Evolutionary conservation across 1,284 basidiomycete species (phyloP).

Genomic region (Marasmius oreades): DNA sequence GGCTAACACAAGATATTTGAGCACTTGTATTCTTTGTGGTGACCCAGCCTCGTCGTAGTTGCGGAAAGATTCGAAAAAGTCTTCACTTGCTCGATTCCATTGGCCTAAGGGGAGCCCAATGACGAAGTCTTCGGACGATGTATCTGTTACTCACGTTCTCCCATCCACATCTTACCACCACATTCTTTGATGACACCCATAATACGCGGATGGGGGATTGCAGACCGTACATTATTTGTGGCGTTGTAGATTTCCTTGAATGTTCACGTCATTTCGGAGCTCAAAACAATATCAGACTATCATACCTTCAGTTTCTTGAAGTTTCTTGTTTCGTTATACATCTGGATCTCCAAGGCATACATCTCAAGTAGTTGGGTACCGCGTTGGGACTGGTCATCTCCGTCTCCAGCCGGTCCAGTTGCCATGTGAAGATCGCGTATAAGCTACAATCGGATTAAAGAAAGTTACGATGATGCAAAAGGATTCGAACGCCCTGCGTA

Average conservation of each 20-base stretch:
- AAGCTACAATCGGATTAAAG: conserved; percentile 39
- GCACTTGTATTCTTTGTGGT: conserved; percentile 93
- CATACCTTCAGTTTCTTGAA: conserved; percentile 88
- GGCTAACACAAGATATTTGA: conserved; percentile 97
- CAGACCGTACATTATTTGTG: conserved; percentile 88
- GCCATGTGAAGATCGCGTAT: conserved; percentile 69
- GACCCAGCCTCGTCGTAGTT: conserved; percentile 99
- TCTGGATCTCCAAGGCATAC: conserved; percentile 98
- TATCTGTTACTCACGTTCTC: conserved; percentile 72
- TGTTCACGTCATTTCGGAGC: conserved; percentile 2
- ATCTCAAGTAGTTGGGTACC: conserved; percentile 96
- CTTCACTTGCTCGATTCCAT: conserved; percentile 95
- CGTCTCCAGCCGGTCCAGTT: conserved; percentile 60
- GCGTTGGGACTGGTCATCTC: conserved; percentile 83
- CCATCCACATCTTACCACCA: conserved; percentile 99
- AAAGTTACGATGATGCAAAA: conserved; percentile 1
- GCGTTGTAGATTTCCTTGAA: conserved; percentile 94
- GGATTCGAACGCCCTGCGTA: conserved; percentile 29
- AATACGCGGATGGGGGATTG: conserved; percentile 97
- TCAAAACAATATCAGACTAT: neutral
- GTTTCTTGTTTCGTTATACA: conserved; percentile 97
- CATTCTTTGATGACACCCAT: conserved; percentile 99
- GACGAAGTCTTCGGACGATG: neutral
- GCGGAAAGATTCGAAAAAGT: conserved; percentile 98
- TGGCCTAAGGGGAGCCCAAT: conserved; percentile 53